phyloP scores from a whole-genome alignment of 2,329 filamentous ascomycete genomes.

The Pseudonectria foliicola region DNA sequence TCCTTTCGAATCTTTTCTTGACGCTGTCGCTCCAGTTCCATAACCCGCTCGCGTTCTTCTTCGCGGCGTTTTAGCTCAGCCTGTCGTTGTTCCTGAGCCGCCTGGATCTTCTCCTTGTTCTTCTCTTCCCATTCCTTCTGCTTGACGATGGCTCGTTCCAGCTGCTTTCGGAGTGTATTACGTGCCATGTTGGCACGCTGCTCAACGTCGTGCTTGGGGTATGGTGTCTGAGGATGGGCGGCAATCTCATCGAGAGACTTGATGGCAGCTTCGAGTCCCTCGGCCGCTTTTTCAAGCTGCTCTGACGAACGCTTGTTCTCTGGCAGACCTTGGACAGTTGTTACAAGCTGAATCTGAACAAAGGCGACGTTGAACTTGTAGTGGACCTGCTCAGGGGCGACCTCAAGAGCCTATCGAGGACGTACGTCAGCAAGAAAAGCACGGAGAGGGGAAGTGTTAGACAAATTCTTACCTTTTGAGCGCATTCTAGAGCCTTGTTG shows the following conservation, averaged over 20 bases:
- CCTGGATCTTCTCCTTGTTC: constrained; percentile 80
- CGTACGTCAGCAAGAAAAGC: constrained; percentile 10
- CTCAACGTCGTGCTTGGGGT: constrained; percentile 84
- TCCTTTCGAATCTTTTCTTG: constrained; percentile 82
- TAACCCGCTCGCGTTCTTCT: constrained; percentile 61
- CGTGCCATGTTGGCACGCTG: constrained; percentile 95
- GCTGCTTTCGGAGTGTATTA: constrained; percentile 88
- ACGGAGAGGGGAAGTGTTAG: neutral
- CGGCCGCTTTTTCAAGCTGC: constrained; percentile 73
- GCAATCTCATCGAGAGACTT: constrained; percentile 60
- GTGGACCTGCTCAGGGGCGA: constrained; percentile 77
- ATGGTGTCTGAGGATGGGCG: constrained; percentile 63
- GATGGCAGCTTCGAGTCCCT: constrained; percentile 81
- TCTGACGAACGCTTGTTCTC: constrained; percentile 71
- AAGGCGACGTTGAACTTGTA: constrained; percentile 98
- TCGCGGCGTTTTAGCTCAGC: constrained; percentile 72
- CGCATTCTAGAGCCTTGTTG: constrained; percentile 50
- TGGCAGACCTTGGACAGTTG: constrained; percentile 64
- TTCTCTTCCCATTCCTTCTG: constrained; percentile 90
- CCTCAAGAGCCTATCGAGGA: constrained; percentile 56
- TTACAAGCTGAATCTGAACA: constrained; percentile 89
- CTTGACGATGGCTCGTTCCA: constrained; percentile 74
- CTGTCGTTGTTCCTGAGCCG: constrained; percentile 73
- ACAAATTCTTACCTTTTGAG: constrained; percentile 48
- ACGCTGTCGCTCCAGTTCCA: constrained; percentile 64